Base-by-base conservation (phyloP, 306 rosid species). In the Comarum palustre region DNA sequence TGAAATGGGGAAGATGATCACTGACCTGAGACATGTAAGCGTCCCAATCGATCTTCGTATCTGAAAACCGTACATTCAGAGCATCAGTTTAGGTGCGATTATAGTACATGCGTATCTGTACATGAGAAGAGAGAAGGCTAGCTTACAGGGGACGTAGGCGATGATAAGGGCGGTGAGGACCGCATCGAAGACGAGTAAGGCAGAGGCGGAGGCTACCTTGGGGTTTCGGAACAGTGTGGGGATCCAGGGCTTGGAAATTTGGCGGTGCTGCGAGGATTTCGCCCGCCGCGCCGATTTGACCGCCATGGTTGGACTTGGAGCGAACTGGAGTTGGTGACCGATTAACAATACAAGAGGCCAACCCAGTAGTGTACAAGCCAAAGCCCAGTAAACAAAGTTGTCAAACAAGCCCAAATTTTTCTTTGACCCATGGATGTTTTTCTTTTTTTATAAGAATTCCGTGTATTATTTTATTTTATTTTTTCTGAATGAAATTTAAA, bases 41-140 rank as follows among this genome's bases (percentile, higher is more conserved):
- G 68, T 94, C 99, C 99, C 99, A 94, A 72, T 94, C 97, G 54
- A 94, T 94, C 83, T 94, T 91, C 47, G 97, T 91, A 83, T 94
- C 96, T 94, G 93, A 65, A 81, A 82, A 52, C 24, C 43, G 67
- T 47, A 75, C 29, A 75, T 48, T 34, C 10, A 69, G 13, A 32
- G 4, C 10, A 42, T 57, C 64, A 76, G 51, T 24, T 39, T 47
- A 39, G 31, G 48, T 54, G 36, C 16, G 74, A 59, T 20, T 20
- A 69, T 0, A 52, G 24, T 20, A n/a, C 25, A 8, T n/a, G 58
- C 58, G 58, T 20, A 52, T 52, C 0, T n/a, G 25, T 8, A 52
- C 24, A 52, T 20, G 24, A 13, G 61, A 32, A 16, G 61, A 39
- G 63, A 55, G 45, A 70, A 48, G 42, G 27, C 12, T 8, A 39